phyloP scores from a whole-genome alignment of 2,329 filamentous ascomycete species.

The Arthroderma uncinatum region DNA sequence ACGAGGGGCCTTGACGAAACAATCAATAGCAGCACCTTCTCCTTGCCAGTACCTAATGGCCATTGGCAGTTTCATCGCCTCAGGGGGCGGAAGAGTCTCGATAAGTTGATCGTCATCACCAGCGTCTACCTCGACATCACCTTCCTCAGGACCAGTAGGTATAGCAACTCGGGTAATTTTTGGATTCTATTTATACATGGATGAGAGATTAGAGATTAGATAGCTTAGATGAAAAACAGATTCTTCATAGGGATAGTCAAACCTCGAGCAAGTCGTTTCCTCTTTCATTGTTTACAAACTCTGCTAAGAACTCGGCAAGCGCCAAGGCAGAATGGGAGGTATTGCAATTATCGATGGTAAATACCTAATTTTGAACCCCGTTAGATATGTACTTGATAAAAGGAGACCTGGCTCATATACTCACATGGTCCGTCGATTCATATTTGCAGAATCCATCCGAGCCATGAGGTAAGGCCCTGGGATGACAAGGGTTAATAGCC shows the following conservation, averaged over 20 bases:
- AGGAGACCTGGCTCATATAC: constrained; percentile 3
- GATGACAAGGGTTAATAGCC: background rate
- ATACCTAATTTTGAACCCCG: constrained; percentile 15
- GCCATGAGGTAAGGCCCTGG: background rate
- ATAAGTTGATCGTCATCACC: constrained; percentile 13
- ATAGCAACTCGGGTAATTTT: constrained; percentile 22
- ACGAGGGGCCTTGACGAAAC: constrained; percentile 16
- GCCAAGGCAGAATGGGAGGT: constrained; percentile 10
- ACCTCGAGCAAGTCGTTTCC: constrained; percentile 27
- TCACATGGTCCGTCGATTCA: constrained; percentile 18
- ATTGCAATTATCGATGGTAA: constrained; percentile 19
- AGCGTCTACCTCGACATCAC: constrained; percentile 14
- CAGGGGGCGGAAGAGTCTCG: background rate
- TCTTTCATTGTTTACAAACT: constrained; percentile 23
- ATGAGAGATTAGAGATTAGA: background rate
- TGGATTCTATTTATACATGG: constrained; percentile 17
- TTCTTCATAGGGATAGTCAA: constrained; percentile 7
- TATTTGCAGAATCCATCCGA: constrained; percentile 17
- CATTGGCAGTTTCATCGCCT: background rate
- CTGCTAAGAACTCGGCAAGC: constrained; percentile 15
- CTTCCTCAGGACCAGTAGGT: constrained; percentile 12
- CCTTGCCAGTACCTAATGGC: constrained; percentile 20
- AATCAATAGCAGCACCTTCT: constrained; percentile 17
- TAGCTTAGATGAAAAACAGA: background rate
- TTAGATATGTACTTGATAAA: background rate